Percentiles rank a stretch among this genome's conserved stretches.
Evolutionary conservation across 495 filamentous ascomycete genomes (phyloP).

Genomic region (Penicillium bovifimosum): DNA sequence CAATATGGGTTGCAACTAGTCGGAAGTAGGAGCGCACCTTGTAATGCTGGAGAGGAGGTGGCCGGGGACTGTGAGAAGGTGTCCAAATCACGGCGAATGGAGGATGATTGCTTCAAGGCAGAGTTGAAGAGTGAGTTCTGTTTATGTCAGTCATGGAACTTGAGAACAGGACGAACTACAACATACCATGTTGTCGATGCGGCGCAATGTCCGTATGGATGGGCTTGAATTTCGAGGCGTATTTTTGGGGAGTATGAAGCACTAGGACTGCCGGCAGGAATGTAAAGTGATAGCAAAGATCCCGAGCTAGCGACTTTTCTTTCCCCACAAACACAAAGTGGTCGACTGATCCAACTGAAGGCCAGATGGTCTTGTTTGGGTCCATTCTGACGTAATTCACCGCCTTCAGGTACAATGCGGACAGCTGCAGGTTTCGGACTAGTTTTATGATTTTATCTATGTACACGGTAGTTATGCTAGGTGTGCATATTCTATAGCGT

Average conservation of each 20-base stretch:
- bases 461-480: no score
- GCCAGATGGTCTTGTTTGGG: constrained; percentile 34
- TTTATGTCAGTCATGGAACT: not conserved
- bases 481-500: not conserved
- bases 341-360: constrained; percentile 7
- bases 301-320: not conserved
- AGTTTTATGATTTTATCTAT: not conserved
- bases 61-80: constrained; percentile 58
- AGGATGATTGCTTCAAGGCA: constrained; percentile 84
- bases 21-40: constrained; percentile 39
- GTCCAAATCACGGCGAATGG: constrained; percentile 80
- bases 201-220: constrained; percentile 3
- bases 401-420: constrained; percentile 25
- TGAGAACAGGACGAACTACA: not conserved
- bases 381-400: constrained; percentile 36
- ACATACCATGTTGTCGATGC: constrained; percentile 19
- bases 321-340: not conserved
- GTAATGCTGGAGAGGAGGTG: constrained; percentile 58
- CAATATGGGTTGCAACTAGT: constrained; percentile 17
- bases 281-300: not conserved
- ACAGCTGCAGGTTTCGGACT: not conserved
- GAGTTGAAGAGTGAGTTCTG: constrained; percentile 94
- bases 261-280: not conserved
- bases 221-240: not conserved
- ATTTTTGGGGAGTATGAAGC: not conserved